phyloP scores from a whole-genome alignment of 768 basidiomycete species.

The Termitomyces sp. region DNA sequence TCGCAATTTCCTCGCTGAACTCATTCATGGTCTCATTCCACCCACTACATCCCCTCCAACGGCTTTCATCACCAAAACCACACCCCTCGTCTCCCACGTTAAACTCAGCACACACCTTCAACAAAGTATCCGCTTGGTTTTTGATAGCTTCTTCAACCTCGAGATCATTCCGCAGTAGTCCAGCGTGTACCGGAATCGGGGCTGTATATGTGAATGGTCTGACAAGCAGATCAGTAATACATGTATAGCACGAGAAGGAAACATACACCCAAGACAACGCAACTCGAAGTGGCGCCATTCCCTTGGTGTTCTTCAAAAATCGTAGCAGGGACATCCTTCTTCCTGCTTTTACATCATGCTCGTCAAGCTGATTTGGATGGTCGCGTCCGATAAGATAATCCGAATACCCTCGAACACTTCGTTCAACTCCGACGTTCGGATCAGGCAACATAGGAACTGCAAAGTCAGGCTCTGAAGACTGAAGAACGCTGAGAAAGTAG shows the following conservation, averaged over 20 bases:
- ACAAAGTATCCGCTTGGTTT: neutral
- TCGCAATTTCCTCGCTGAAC: slow-evolving; percentile 8
- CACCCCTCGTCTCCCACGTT: neutral
- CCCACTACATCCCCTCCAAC: slow-evolving; percentile 2
- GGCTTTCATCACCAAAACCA: slow-evolving; percentile 1
- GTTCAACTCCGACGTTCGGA: slow-evolving; percentile 31
- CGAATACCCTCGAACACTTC: neutral
- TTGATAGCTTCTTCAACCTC: neutral
- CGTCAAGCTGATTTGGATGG: neutral
- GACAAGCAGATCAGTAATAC: slow-evolving; percentile 1
- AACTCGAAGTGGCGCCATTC: slow-evolving; percentile 50
- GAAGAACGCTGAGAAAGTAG: neutral
- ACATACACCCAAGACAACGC: slow-evolving; percentile 66
- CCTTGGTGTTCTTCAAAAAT: slow-evolving; percentile 51
- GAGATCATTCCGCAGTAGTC: slow-evolving; percentile 16
- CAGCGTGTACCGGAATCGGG: slow-evolving; percentile 9
- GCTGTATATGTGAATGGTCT: slow-evolving; percentile 41
- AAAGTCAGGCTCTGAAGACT: neutral
- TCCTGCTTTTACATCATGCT: neutral
- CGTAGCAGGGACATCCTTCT: slow-evolving; percentile 2
- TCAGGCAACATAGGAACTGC: slow-evolving; percentile 51
- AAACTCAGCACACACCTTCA: neutral
- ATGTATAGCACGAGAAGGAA: neutral
- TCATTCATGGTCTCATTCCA: neutral
- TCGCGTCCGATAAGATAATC: slow-evolving; percentile 1